A percentile compares a stretch with the other conserved stretches of the same genome.
Conservation (phyloP, 805 yeast genomes). For the Saturnispora galanensis region DNA sequence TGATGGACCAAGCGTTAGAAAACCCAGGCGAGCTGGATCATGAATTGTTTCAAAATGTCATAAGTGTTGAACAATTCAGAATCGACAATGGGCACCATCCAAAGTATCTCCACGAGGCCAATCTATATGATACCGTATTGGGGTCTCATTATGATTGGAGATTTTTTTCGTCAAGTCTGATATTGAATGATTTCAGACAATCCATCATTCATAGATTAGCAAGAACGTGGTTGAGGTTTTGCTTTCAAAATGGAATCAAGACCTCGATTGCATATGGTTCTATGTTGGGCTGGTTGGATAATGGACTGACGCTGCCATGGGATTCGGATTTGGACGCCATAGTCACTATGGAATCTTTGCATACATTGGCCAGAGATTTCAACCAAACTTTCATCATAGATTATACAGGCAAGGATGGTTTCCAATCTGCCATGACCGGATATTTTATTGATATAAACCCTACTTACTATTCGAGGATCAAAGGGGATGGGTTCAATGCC, state of each 20-base stretch:
- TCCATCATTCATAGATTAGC: conserved; percentile 36
- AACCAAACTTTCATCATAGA: conserved; percentile 45
- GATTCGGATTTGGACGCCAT: conserved; percentile 58
- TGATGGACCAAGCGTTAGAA: background rate
- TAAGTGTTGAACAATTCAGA: conserved; percentile 7
- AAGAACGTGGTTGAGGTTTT: conserved; percentile 46
- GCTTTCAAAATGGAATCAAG: conserved; percentile 32
- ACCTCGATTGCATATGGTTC: conserved; percentile 63
- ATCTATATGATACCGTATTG: conserved; percentile 20
- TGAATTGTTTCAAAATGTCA: conserved; percentile 7
- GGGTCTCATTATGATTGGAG: conserved; percentile 42
- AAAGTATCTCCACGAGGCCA: conserved; percentile 37
- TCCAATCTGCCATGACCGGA: conserved; percentile 23
- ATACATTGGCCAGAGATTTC: conserved; percentile 33
- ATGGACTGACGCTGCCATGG: conserved; percentile 51
- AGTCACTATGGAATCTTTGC: conserved; percentile 37
- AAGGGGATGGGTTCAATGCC: conserved; percentile 39
- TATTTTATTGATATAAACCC: conserved; percentile 28
- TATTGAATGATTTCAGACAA: conserved; percentile 17
- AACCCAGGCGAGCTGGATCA: conserved; percentile 7
- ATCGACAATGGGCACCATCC: conserved; percentile 14
- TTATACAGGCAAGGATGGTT: conserved; percentile 13
- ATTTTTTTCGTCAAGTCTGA: conserved; percentile 27
- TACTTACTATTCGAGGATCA: conserved; percentile 27
- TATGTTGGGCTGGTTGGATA: conserved; percentile 52